Conservation (phyloP, 805 yeast genomes). For the Pichia pseudocactophila region DNA sequence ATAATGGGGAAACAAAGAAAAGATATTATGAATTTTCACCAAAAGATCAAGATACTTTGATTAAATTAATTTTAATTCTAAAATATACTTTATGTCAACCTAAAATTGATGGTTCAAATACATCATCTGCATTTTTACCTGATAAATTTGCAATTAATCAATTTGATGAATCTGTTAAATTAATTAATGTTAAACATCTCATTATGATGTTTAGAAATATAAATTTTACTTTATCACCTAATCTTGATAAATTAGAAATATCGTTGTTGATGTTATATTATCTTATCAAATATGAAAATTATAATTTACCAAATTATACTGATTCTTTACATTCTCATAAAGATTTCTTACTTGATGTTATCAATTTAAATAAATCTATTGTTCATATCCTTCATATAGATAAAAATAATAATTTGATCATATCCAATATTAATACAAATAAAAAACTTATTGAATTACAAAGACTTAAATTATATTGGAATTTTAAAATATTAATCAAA, state of each 20-base stretch:
- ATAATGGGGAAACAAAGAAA: slow-evolving; percentile 35
- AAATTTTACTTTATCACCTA: slow-evolving; percentile 37
- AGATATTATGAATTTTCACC: slow-evolving; percentile 26
- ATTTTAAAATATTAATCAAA: slow-evolving; percentile 28
- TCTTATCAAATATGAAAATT: slow-evolving; percentile 32
- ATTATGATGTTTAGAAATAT: slow-evolving; percentile 38
- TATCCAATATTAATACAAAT: slow-evolving; percentile 3
- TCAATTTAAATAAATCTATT: slow-evolving; percentile 32
- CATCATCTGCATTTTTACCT: slow-evolving; percentile 18
- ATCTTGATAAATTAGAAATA: slow-evolving; percentile 41
- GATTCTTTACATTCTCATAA: slow-evolving; percentile 25
- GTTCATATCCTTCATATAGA: slow-evolving; percentile 38
- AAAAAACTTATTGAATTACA: slow-evolving; percentile 21
- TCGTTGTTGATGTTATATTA: slow-evolving; percentile 40
- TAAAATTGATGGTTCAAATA: slow-evolving; percentile 12
- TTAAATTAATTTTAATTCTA: slow-evolving; percentile 44
- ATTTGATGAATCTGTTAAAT: slow-evolving; percentile 26
- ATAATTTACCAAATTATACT: slow-evolving; percentile 12
- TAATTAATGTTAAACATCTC: slow-evolving; percentile 30
- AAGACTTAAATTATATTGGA: slow-evolving; percentile 37
- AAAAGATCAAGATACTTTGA: slow-evolving; percentile 31
- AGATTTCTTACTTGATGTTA: slow-evolving; percentile 35
- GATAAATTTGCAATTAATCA: slow-evolving; percentile 22
- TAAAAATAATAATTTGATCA: slow-evolving; percentile 10
- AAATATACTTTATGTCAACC: slow-evolving; percentile 39